Conservation (phyloP, 2,329 filamentous ascomycete genomes). For the Sporothrix sp. region DNA sequence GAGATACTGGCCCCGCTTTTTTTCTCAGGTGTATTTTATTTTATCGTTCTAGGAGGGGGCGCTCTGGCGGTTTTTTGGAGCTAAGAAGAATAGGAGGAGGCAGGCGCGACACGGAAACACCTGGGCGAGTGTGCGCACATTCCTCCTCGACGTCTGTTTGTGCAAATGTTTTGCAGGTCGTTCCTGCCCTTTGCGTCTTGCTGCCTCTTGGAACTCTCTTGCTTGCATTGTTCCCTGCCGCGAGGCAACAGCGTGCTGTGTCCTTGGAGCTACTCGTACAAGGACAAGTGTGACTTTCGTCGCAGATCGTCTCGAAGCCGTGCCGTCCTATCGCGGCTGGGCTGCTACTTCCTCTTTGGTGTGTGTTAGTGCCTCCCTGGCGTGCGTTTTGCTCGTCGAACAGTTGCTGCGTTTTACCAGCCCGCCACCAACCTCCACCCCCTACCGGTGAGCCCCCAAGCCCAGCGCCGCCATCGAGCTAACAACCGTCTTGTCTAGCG, state of each 20-base stretch:
- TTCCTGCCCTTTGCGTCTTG: conserved; percentile 6
- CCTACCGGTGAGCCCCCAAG: conserved; percentile 10
- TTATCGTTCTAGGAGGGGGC: conserved; percentile 6
- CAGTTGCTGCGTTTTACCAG: conserved; percentile 8
- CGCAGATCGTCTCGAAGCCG: neutral
- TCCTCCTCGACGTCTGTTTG: conserved; percentile 1
- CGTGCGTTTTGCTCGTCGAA: conserved; percentile 6
- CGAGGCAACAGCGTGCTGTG: no score
- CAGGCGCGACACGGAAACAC: conserved; percentile 5
- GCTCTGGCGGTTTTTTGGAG: neutral
- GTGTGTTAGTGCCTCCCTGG: conserved; percentile 14
- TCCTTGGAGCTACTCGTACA: conserved; percentile 2
- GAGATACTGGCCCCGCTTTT: conserved; percentile 2
- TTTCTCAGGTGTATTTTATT: neutral
- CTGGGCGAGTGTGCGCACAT: neutral
- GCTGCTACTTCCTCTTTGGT: conserved; percentile 12
- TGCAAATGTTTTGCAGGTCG: neutral
- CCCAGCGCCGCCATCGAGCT: conserved; percentile 7
- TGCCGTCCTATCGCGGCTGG: neutral
- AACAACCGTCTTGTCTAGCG: conserved; percentile 9
- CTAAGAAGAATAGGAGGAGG: conserved; percentile 10
- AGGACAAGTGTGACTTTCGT: no score
- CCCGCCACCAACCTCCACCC: conserved; percentile 17
- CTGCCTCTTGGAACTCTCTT: conserved; percentile 1
- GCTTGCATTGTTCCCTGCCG: no score